Base-by-base conservation (phyloP, 2,329 filamentous ascomycete genomes). In the Didymella lethalis region DNA sequence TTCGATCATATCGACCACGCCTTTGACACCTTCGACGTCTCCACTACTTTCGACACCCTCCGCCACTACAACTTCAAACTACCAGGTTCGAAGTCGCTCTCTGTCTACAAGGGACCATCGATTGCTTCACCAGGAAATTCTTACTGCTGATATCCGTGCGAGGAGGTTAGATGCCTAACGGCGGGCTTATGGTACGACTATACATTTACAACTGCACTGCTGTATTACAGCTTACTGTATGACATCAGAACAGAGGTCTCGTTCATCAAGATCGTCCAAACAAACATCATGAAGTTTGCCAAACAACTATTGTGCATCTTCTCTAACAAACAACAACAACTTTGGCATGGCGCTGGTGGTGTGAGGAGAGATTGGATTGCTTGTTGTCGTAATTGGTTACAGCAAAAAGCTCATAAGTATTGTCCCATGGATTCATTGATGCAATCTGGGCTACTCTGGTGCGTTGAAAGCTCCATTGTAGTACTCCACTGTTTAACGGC, bases 371-470 rank as follows among this genome's bases (percentile, higher is more conserved):
- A 73, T 74, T 29, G 68, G 70, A 16, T 57, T 73, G 10, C 57
- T 73, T 12, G 70, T 72, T 20, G 67, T 71, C 8, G 63, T 71
- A 45, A 71, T 73, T 25, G 70, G 64, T 0, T 72, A 71, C 43
- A 72, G 69, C 56, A 69, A 67, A 23, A 71, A 71, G 68, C 2
- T 52, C 61, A 5, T 71, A 73, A 46, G 68, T 69, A 1, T 64
- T 61, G 18, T 55, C 65, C 7, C 61, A 63, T 18, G 67, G 64
- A 0, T 71, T 70, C 29, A 59, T 70, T 43, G 70, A 66, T 12
- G 65, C 64, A 3, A 65, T 71, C 14, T 71, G 64, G 69, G 68
- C 69, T 1, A 71, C 68, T 7, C 18, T 70, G 23, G 23, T 3
- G 23, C 23, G 23, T 23, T 23, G 2, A 23, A 23, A 23, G 23